These are phyloP conservation scores for Taphrina betulina DNA, from an alignment of 1,139 yeast species.

Conservation along the genomic window DNA sequence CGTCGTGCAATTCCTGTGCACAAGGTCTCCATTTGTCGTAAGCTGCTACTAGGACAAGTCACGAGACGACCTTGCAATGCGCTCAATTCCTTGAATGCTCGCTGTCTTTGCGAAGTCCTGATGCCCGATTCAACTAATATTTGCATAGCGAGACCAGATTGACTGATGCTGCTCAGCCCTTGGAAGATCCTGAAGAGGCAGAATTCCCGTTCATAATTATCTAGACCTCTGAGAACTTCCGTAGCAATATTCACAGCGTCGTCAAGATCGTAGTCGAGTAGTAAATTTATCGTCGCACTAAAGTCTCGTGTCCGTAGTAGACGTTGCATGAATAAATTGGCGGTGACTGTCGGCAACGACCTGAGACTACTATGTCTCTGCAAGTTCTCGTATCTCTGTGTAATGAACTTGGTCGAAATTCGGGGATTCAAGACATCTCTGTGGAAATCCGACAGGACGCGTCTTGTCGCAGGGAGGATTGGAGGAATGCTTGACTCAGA, in stretches of 20 bases:
- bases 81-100: too few relatives aligned
- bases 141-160: constrained; percentile 3
- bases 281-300: background rate
- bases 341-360: background rate
- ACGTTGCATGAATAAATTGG: constrained; percentile 1
- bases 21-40: too few relatives aligned
- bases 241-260: constrained; percentile 9
- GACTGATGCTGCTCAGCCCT: background rate
- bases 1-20: too few relatives aligned
- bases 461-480: background rate
- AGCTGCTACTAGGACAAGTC: background rate
- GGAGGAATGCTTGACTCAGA: background rate
- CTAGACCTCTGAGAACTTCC: background rate
- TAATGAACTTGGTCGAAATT: constrained; percentile 2
- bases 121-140: background rate
- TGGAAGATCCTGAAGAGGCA: constrained; percentile 1
- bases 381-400: background rate
- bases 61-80: background rate
- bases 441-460: constrained; percentile 1
- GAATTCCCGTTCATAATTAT: background rate
- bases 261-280: constrained; percentile 14
- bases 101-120: too few relatives aligned
- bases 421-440: background rate
- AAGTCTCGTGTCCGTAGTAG: background rate
- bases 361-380: constrained; percentile 10